Evolutionary conservation across 305 asterid species (phyloP), one percentile per base, ranked within the genome.

Genomic region (Fraxinus baroniana): DNA sequence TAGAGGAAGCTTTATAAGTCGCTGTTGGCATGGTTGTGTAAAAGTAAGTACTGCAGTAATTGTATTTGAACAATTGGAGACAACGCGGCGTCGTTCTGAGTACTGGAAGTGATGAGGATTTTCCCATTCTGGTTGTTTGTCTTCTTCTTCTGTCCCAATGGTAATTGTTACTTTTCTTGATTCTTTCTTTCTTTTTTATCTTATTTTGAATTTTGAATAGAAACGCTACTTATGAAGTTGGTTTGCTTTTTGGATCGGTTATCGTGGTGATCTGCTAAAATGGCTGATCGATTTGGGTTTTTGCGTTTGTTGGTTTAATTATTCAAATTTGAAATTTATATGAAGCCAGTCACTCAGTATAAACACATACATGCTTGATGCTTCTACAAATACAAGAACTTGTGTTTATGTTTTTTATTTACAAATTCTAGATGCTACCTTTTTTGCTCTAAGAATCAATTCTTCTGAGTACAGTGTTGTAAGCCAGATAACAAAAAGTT

Each of bases 91-190:
- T 78, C 70, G 77, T 77, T 8, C 35, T 83, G 77, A 60, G 33
- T 81, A 64, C 20, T 22, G 12, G 86, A 57, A 77, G 85, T 89
- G 83, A 93, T 93, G 97, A 88, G 80, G 92, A 70, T 84, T 82
- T 76, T 83, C 77, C 86, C 86, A 49, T 24, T 83, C 46, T 49
- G 85, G 76, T 22, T 87, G 60, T 77, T 82, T 72, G 74, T 83
- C 84, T 74, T 84, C 81, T 39, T 81, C 84, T 83, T 86, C 78
- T 82, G 74, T 5, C 78, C 85, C 52, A 73, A 84, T 80, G 93
- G 95, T 93, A 90, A 71, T 24, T 30, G 17, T 71, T 87, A 15
- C 49, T 80, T 60, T 36, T 84, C 78, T 78, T 81, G 83, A 22
- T 76, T 82, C 80, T n/a, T 73, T 77, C 2, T 33, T 62, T 0